These are phyloP conservation scores for Sclerotiophoma versabilis DNA, from an alignment of 2,329 filamentous ascomycete genomes.

Conservation along the genomic window DNA sequence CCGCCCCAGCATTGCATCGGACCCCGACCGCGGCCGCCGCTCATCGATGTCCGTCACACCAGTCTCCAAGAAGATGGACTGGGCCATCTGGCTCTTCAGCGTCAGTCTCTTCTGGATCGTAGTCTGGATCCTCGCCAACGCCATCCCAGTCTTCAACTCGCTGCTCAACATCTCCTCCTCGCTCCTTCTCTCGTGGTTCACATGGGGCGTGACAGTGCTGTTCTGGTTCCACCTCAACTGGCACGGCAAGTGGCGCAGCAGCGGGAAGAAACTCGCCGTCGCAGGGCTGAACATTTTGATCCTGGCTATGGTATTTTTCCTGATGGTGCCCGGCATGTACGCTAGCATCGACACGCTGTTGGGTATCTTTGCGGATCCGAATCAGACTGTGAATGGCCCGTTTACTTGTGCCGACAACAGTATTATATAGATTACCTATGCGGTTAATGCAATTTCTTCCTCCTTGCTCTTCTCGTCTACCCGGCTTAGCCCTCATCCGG, in stretches of 20 bases:
- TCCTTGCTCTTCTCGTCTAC: too few species aligned
- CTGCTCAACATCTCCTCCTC: slow-evolving; percentile 37
- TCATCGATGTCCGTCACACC: slow-evolving; percentile 21
- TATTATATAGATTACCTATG: slow-evolving; percentile 1
- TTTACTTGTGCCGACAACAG: slow-evolving; percentile 42
- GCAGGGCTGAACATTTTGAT: slow-evolving; percentile 33
- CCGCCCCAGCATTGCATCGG: slow-evolving; percentile 11
- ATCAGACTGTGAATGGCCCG: slow-evolving; percentile 32
- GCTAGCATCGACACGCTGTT: slow-evolving; percentile 33
- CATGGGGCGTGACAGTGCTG: slow-evolving; percentile 38
- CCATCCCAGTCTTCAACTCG: slow-evolving; percentile 38
- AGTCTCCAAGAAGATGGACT: slow-evolving; percentile 26
- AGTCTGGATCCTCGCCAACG: slow-evolving; percentile 38
- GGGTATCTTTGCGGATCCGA: slow-evolving; percentile 32
- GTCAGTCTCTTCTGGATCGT: slow-evolving; percentile 37
- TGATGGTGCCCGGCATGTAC: slow-evolving; percentile 38
- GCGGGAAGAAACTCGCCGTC: slow-evolving; percentile 27
- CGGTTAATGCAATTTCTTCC: background rate
- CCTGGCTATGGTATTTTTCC: slow-evolving; percentile 30
- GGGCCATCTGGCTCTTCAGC: slow-evolving; percentile 31
- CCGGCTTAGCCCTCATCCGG: too few species aligned
- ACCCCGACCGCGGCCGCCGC: slow-evolving; percentile 25
- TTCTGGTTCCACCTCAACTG: slow-evolving; percentile 42
- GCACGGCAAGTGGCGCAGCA: slow-evolving; percentile 33
- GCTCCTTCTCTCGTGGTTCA: slow-evolving; percentile 37